Base-by-base conservation (phyloP, 805 yeast genomes). In the Helenozyma rhizophorensis region DNA sequence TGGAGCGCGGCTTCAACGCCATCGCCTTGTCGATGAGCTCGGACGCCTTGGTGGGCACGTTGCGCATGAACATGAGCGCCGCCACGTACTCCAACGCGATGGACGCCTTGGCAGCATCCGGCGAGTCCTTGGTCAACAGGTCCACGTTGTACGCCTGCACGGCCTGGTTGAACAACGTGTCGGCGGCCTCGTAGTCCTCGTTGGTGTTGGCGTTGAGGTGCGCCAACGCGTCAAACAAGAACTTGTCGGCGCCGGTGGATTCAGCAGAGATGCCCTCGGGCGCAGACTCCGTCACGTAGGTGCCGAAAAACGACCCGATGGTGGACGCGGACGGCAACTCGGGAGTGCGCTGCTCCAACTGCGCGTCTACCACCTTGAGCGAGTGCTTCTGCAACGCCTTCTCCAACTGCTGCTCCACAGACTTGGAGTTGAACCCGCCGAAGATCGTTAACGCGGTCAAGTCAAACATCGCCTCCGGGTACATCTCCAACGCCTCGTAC, bases 381-480 rank as follows among this genome's bases (percentile, higher is more conserved):
- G 96, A 80, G 56, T 79, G 87, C 53, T 80, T 77, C 57, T 76
- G 78, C 69, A 90, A 74, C 31, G 85, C 87, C 58, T 95, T 79
- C 67, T 93, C 97, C 53, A 93, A 76, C 42, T 84, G 74, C 44
- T 75, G 72, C 62, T 88, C 96, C 39, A 83, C 73, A 15, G 84
- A 71, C 52, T 80, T 78, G 56, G 85, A 84, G 54, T 76, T 76
- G 63, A 84, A 80, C 26, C 93, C 93, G 37, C 93, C 93, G 56
- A 79, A 76, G 39, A 93, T 75, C 30, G 95, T 80, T 49, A 89
- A 74, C 2, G 94, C 88, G 33, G 97, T 89, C 58, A 84, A 74
- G 62, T 93, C 98, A 60, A 81, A 79, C 76, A 87, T 80, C 27
- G 98, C 89, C 38, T 89, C 95, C 28, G 78, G 75, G 61, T 74